Percentiles rank a stretch among this genome's conserved stretches.
phyloP scores from a whole-genome alignment of 176 grass and related monocot species.

The Zea luxurians region DNA sequence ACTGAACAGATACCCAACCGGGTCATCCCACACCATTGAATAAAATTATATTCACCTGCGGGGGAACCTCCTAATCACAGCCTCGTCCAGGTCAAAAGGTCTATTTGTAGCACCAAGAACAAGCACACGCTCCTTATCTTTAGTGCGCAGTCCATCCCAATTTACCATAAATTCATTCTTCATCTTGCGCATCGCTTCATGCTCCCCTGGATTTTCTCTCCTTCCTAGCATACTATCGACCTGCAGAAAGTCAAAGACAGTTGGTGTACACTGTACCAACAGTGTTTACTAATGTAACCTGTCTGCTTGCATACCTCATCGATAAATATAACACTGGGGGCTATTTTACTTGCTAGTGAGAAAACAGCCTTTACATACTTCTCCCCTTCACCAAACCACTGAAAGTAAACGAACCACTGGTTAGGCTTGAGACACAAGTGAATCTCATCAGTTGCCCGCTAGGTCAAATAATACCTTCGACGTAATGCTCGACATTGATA shows the following conservation, averaged over 20 bases:
- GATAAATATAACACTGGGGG: constrained; percentile 97
- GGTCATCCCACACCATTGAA: neutral
- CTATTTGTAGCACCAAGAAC: constrained; percentile 99
- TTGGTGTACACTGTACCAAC: neutral
- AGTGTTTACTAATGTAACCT: constrained; percentile 7
- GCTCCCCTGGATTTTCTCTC: constrained; percentile 98
- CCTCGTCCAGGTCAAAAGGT: constrained; percentile 99
- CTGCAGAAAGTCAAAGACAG: constrained; percentile 43
- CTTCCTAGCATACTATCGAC: constrained; percentile 99
- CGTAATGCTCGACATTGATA: constrained; percentile 99
- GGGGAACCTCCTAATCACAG: constrained; percentile 97
- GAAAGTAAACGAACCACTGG: constrained; percentile 39
- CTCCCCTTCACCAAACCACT: constrained; percentile 99
- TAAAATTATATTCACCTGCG: constrained; percentile 55
- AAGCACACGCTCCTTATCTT: constrained; percentile 95
- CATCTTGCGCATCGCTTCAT: constrained; percentile 99
- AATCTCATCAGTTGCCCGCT: constrained; percentile 22
- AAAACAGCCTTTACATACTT: constrained; percentile 99
- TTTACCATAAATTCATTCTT: constrained; percentile 99
- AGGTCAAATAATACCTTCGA: constrained; percentile 72
- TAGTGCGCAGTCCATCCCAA: constrained; percentile 95
- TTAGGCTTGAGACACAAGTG: constrained; percentile 26
- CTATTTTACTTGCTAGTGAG: constrained; percentile 96
- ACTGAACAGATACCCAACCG: neutral
- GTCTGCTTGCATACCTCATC: constrained; percentile 71